Conservation (phyloP, 2,329 filamentous ascomycete species). For the Grosmannia serpens region DNA sequence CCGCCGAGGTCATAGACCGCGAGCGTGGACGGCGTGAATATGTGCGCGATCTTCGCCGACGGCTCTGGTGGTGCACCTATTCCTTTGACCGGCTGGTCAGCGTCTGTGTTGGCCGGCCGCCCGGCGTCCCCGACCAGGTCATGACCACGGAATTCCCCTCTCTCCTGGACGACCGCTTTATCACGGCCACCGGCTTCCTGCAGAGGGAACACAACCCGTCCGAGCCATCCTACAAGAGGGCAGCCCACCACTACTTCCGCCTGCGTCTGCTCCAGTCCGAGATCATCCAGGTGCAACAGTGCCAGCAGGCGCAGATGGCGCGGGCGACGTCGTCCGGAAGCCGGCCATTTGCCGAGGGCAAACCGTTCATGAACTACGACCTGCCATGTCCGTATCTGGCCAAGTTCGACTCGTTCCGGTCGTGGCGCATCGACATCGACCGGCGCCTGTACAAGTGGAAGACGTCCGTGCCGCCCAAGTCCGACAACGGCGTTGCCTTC, state of each 20-base stretch:
- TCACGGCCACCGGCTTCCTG: constrained; percentile 66
- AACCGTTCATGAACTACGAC: constrained; percentile 65
- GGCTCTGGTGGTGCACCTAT: constrained; percentile 96
- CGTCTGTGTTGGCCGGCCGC: constrained; percentile 84
- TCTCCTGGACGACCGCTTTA: constrained; percentile 74
- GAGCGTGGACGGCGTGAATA: constrained; percentile 64
- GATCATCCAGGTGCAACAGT: constrained; percentile 85
- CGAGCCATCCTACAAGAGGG: constrained; percentile 76
- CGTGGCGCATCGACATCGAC: constrained; percentile 84
- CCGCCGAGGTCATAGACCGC: constrained; percentile 24
- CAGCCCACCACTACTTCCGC: constrained; percentile 86
- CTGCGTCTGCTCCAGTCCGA: constrained; percentile 84
- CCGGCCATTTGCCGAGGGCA: constrained; percentile 46
- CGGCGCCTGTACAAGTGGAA: constrained; percentile 78
- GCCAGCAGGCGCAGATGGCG: constrained; percentile 76
- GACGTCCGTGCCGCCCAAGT: constrained; percentile 61
- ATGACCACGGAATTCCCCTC: constrained; percentile 94
- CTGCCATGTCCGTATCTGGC: constrained; percentile 77
- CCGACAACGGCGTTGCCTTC: constrained; percentile 78
- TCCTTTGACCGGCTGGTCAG: constrained; percentile 90
- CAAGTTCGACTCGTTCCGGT: constrained; percentile 73
- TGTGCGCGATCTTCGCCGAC: constrained; percentile 71
- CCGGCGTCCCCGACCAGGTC: constrained; percentile 91
- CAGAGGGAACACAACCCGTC: constrained; percentile 44
- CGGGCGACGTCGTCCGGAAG: constrained; percentile 50